Conservation (phyloP, 202 grass and related monocot species). For the Zoysia matrella region DNA sequence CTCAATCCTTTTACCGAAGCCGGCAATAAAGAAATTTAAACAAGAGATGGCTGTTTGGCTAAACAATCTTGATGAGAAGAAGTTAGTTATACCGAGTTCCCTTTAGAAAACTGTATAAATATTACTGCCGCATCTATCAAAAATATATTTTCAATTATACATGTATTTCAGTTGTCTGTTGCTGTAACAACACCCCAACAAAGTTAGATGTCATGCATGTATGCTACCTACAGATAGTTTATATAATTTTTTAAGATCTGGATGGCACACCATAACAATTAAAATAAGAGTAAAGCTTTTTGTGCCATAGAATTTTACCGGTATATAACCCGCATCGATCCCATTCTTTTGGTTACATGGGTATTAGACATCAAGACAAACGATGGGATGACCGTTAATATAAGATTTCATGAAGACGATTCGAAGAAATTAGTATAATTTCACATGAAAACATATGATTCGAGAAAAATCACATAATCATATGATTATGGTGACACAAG, state of each 20-base stretch:
- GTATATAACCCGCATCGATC: too few species aligned
- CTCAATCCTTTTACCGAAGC: conserved; percentile 39
- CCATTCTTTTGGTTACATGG: too few species aligned
- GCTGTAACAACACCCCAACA: not conserved
- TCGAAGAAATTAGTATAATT: too few species aligned
- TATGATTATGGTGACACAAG: too few species aligned
- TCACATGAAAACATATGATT: too few species aligned
- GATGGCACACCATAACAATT: not conserved
- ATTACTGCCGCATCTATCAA: not conserved
- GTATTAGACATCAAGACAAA: too few species aligned
- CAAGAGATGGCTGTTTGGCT: conserved; percentile 44
- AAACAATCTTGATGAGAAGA: conserved; percentile 41
- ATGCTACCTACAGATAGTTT: not conserved
- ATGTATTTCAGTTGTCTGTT: not conserved
- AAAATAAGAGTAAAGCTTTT: not conserved
- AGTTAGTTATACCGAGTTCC: conserved; percentile 33
- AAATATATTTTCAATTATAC: not conserved
- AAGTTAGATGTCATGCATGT: not conserved
- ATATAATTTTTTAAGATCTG: not conserved
- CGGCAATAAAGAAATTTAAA: conserved; percentile 35
- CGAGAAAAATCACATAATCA: too few species aligned
- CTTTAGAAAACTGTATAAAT: conserved; percentile 23
- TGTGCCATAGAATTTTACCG: too few species aligned
- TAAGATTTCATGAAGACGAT: too few species aligned
- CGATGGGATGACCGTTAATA: too few species aligned